phyloP scores from a whole-genome alignment of 2,329 filamentous ascomycete genomes.

The Fusarium sp. region DNA sequence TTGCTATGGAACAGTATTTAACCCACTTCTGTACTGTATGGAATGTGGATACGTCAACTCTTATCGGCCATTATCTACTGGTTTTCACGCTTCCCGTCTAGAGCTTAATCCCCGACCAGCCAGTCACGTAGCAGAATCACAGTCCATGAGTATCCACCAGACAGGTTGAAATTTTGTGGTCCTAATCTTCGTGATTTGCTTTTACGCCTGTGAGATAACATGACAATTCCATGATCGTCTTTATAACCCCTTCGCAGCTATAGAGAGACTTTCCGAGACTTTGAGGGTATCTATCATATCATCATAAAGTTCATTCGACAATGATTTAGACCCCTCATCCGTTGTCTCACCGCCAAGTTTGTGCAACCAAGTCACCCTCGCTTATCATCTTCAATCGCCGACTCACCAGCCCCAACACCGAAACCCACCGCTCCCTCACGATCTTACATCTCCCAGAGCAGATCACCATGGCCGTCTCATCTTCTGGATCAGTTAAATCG shows the following conservation, averaged over 20 bases:
- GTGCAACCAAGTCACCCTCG: background rate
- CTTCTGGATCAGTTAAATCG: constrained; percentile 15
- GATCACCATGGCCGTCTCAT: constrained; percentile 25
- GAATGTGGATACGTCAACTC: background rate
- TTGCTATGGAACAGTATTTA: no score
- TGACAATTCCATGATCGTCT: background rate
- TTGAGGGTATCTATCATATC: no score
- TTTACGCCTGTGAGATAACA: background rate
- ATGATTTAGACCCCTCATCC: background rate
- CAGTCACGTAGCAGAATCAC: background rate
- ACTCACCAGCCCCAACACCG: constrained; percentile 6
- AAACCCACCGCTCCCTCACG: background rate
- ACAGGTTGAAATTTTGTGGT: background rate
- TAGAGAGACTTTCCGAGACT: background rate
- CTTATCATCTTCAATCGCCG: constrained; percentile 25
- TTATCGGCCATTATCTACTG: background rate
- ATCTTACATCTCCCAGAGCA: constrained; percentile 2
- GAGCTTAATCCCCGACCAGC: constrained; percentile 3
- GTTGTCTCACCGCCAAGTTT: background rate
- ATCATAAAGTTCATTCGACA: background rate
- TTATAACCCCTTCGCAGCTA: background rate
- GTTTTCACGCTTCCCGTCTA: no score
- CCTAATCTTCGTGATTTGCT: constrained; percentile 2
- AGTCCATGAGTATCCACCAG: constrained; percentile 5
- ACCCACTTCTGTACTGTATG: no score